Base-by-base conservation (phyloP, 192 early-diverging fungal species). In the Chytriomyces confervae region DNA sequence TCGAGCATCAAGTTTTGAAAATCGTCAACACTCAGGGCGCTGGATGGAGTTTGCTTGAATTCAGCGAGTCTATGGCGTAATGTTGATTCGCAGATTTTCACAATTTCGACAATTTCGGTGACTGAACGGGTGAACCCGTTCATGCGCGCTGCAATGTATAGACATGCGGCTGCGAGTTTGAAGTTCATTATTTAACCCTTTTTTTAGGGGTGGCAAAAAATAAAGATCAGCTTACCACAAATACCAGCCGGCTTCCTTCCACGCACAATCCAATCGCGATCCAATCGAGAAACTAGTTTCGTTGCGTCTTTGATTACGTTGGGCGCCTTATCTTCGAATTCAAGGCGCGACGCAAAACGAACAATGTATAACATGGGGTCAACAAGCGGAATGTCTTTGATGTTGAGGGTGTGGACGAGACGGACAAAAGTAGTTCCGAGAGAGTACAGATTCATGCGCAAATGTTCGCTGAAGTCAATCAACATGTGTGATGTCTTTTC, bases 161-260 rank as follows among this genome's bases (percentile, higher is more conserved):
- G 78, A 73, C 73, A 66, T 11, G 75, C 75, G 20, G 49, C 84
- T 85, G 51, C 23, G 53, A 49, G 8, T 65, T 11, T 45, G 36
- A 36, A 36, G 36, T 36, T n/a, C 36, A 2, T 36, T 5, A 13
- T 13, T 66, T 61, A 0, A 61, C 16, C 69, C 36, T 18, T n/a
- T 6, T n/a, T 18, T 18, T n/a, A 18, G 4, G 1, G 36, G 36
- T 36, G 36, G 36, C 36, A 36, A 36, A n/a, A n/a, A 36, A 36
- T 36, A 47, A 10, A 44, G 20, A 46, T 36, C 24, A 47, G 70
- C 81, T 62, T 67, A 83, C 93, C 97, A 84, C 97, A 99, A 36
- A 99, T 95, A 62, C 97, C 97, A 11, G 95, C 89, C 5, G 96
- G 96, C 5, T 94, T 89, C 66, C 97, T 88, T 50, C 97, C 97